Evolutionary conservation across 176 grass and related monocot species (phyloP), one percentile per base, ranked within the genome.

Genomic region (Triticum turgidum): DNA sequence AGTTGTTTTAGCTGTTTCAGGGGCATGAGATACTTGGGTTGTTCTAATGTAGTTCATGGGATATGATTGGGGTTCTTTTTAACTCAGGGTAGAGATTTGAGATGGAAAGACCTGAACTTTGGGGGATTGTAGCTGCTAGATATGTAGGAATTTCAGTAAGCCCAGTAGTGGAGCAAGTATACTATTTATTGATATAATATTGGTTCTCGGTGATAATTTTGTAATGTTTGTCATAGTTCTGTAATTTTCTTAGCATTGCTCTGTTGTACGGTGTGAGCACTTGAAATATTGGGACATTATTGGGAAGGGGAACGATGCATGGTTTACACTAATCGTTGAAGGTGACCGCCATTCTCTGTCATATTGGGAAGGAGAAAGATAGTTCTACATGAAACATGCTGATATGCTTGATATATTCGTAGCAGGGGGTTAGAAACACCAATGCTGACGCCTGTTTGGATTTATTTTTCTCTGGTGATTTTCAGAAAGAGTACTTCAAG

Each of bases 401-500:
- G 4, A 45, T 62, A 37, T 63, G 34, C 12, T 25, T 44, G 7
- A 61, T 70, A 25, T 14, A 51, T 15, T 65, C 39, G 13, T 78
- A 63, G 34, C n/a, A 62, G 39, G 17, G 2, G 6, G 14, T 49
- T 61, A 61, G 4, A 78, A 80, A 74, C 21, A 80, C 41, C 37
- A 42, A 24, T 85, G 27, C 59, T 80, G 34, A 68, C 20, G 56
- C 20, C 33, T 68, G 2, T 45, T 67, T 68, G 42, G n/a, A 37
- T 61, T 56, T 89, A 13, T 89, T 14, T 44, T 61, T 73, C 72
- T 82, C 39, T 87, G 6, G 20, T 39, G 14, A 77, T 89, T 86
- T 91, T 85, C 75, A 98, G 97, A 87, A 96, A 98, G 94, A 89
- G 3, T 98, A 96, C 90, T 98, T 98, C 88, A 92, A 91, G 86